Evolutionary conservation across 1,284 basidiomycete species (phyloP).

Genomic region (Apiotrichum montevideense): DNA sequence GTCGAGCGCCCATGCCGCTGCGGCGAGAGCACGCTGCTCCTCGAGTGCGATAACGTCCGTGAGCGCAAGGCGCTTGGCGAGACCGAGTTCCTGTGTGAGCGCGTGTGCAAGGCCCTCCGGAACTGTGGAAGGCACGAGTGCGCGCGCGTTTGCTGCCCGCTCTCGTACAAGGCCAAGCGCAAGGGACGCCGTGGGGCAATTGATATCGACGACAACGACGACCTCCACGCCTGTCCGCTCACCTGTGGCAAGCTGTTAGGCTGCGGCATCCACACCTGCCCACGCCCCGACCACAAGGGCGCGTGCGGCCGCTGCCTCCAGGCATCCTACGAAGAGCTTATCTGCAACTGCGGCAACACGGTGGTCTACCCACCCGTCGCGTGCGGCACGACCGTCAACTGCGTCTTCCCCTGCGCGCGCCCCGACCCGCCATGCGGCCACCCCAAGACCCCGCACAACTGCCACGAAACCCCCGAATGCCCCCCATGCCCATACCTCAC

Average conservation of each 20-base stretch:
- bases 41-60: conserved; percentile 46
- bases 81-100: conserved; percentile 66
- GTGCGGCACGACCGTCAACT: conserved; percentile 61
- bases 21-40: conserved; percentile 59
- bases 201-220: conserved; percentile 27
- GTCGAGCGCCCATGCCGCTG: conserved; percentile 72
- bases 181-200: conserved; percentile 51
- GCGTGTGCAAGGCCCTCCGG: conserved; percentile 65
- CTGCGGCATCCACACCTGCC: conserved; percentile 70
- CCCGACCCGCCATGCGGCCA: conserved; percentile 72
- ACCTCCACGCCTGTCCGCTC: conserved; percentile 69
- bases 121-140: conserved; percentile 77
- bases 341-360: conserved; percentile 72
- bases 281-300: conserved; percentile 71
- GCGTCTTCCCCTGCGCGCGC: conserved; percentile 69
- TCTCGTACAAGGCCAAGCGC: conserved; percentile 63
- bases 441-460: conserved; percentile 64
- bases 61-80: conserved; percentile 42
- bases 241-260: conserved; percentile 64
- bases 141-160: conserved; percentile 72
- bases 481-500: conserved; percentile 79
- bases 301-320: conserved; percentile 71
- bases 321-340: conserved; percentile 82
- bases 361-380: conserved; percentile 64
- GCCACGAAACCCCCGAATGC: conserved; percentile 66